Evolutionary conservation across 2,329 filamentous ascomycete species (phyloP).

Genomic region (Ascocoryne sarcoides): DNA sequence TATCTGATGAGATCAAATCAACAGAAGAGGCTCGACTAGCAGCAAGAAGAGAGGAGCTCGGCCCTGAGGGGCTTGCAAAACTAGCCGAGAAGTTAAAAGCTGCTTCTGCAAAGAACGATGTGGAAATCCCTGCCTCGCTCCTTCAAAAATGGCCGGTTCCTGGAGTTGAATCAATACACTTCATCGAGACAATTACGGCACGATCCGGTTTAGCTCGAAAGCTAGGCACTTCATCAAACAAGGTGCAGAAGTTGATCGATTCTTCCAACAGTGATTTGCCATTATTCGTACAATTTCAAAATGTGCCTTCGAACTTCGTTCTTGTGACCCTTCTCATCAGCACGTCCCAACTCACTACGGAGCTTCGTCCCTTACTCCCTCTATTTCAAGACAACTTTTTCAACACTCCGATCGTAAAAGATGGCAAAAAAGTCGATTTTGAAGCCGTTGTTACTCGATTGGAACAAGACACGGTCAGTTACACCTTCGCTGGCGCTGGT

Average conservation of each 20-base stretch:
- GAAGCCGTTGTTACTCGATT: constrained; percentile 88
- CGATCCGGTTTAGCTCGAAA: constrained; percentile 69
- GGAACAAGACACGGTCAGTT: constrained; percentile 84
- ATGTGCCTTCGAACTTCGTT: constrained; percentile 88
- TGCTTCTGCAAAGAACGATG: constrained; percentile 83
- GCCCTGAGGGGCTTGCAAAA: constrained; percentile 69
- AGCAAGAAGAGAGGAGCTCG: constrained; percentile 69
- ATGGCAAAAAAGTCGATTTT: constrained; percentile 72
- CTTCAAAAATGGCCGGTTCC: constrained; percentile 77
- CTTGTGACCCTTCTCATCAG: constrained; percentile 75
- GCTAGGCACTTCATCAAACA: constrained; percentile 57
- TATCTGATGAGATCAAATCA: constrained; percentile 72
- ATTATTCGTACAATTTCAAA: constrained; percentile 93
- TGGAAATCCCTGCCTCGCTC: constrained; percentile 73
- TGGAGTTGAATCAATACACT: constrained; percentile 83
- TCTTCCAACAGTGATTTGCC: constrained; percentile 53
- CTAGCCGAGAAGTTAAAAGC: constrained; percentile 68
- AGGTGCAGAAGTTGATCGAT: constrained; percentile 70
- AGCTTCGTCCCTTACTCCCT: constrained; percentile 73
- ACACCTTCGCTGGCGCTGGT: constrained; percentile 60
- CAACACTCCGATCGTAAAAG: constrained; percentile 72
- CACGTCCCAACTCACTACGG: constrained; percentile 66
- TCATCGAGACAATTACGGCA: constrained; percentile 81
- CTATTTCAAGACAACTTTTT: constrained; percentile 92
- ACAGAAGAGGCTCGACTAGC: constrained; percentile 74